A percentile compares a stretch with the other conserved stretches of the same genome.
Evolutionary conservation across 2,329 filamentous ascomycete genomes (phyloP).

Genomic region (Botryotinia narcissicola): DNA sequence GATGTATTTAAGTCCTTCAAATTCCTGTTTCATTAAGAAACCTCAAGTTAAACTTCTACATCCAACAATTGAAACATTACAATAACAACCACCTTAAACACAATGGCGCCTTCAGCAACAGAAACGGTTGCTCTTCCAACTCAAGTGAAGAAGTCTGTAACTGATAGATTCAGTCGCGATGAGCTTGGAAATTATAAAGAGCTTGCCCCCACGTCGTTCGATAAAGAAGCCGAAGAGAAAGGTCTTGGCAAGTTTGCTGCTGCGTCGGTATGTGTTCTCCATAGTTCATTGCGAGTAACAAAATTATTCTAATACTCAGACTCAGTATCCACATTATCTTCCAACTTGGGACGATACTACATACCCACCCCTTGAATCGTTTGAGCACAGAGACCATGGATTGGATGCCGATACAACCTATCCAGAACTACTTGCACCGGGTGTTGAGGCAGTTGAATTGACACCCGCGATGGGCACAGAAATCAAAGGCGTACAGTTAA

Average conservation of each 20-base stretch:
- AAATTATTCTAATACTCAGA: background rate
- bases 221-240: slow-evolving; percentile 35
- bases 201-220: slow-evolving; percentile 35
- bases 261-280: slow-evolving; percentile 32
- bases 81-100: background rate
- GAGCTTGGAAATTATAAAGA: slow-evolving; percentile 36
- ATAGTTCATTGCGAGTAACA: background rate
- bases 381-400: slow-evolving; percentile 73
- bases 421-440: slow-evolving; percentile 61
- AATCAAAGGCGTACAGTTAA: slow-evolving; percentile 68
- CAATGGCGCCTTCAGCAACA: slow-evolving; percentile 36
- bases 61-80: background rate
- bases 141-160: slow-evolving; percentile 19
- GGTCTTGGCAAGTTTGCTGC: slow-evolving; percentile 32
- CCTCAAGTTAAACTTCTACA: background rate
- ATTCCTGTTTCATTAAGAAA: background rate
- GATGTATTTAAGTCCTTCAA: slow-evolving; percentile 10
- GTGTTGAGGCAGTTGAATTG: slow-evolving; percentile 55
- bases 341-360: slow-evolving; percentile 64
- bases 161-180: slow-evolving; percentile 29
- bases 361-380: slow-evolving; percentile 64
- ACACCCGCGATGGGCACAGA: slow-evolving; percentile 75
- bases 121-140: slow-evolving; percentile 31
- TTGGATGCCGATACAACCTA: slow-evolving; percentile 70
- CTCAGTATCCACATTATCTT: slow-evolving; percentile 55